Evolutionary conservation across 163 green algal genomes (phyloP).

Genomic region (Scenedesmus sp.): DNA sequence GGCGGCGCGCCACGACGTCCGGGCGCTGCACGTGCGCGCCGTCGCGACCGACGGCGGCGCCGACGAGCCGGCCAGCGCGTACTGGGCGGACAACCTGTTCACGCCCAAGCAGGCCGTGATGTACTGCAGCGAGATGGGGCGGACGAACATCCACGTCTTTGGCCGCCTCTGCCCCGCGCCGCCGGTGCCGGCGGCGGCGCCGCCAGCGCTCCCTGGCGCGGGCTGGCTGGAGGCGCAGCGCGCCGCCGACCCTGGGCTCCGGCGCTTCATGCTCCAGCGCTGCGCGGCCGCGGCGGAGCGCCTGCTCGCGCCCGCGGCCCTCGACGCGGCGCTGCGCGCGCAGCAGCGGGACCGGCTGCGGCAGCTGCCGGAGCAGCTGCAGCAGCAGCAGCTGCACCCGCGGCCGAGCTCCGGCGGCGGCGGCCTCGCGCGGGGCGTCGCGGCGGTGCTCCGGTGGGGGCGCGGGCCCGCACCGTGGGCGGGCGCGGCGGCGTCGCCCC

Average conservation of each 20-base stretch:
- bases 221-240: not conserved
- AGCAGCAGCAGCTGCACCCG: not conserved
- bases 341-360: not conserved
- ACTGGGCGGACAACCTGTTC: slow-evolving; percentile 37
- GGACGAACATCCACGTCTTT: slow-evolving; percentile 14
- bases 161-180: slow-evolving; percentile 2
- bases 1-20: too few relatives aligned
- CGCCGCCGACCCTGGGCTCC: not conserved
- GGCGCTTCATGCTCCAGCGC: not conserved
- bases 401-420: not conserved
- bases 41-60: slow-evolving; percentile 18
- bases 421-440: not conserved
- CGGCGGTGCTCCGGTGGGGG: not conserved
- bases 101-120: not conserved
- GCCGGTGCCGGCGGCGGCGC: not conserved
- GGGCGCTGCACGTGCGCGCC: slow-evolving; percentile 13
- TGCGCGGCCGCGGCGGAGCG: not conserved
- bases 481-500: not conserved
- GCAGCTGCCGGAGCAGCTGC: not conserved
- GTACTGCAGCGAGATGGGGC: slow-evolving; percentile 22
- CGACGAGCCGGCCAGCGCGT: slow-evolving; percentile 12
- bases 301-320: not conserved
- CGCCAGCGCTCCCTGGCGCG: too few relatives aligned
- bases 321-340: not conserved
- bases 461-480: not conserved